Percentiles rank a stretch among this genome's conserved stretches.
These are phyloP conservation scores for Volutella citrinella DNA, from an alignment of 2,329 filamentous ascomycete species.

Conservation along the genomic window DNA sequence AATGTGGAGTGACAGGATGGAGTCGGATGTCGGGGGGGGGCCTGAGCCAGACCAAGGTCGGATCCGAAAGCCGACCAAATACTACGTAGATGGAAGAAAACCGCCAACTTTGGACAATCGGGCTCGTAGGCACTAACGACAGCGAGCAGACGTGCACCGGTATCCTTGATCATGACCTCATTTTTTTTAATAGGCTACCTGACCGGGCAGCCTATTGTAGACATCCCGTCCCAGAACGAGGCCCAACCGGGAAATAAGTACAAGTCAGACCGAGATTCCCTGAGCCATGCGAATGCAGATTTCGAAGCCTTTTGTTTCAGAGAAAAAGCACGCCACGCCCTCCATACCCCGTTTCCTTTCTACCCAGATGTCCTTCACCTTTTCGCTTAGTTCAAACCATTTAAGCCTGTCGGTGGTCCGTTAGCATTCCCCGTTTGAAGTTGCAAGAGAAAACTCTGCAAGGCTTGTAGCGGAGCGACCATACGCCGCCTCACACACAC, in stretches of 20 bases:
- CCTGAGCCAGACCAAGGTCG: too few species aligned
- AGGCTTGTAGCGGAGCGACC: too few species aligned
- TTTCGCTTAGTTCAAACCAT: slow-evolving; percentile 23
- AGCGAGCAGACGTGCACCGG: too few species aligned
- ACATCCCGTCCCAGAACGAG: slow-evolving; percentile 35
- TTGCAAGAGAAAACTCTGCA: too few species aligned
- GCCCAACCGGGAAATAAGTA: slow-evolving; percentile 35
- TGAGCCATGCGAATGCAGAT: slow-evolving; percentile 39
- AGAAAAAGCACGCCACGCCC: slow-evolving; percentile 38
- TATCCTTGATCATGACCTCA: slow-evolving; percentile 36
- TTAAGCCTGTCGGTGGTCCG: slow-evolving; percentile 24
- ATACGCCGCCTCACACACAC: too few species aligned
- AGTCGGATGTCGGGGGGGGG: too few species aligned
- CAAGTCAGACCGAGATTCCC: slow-evolving; percentile 37
- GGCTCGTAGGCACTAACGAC: too few species aligned
- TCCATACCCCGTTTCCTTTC: slow-evolving; percentile 33
- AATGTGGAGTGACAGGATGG: too few species aligned
- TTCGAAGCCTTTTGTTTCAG: slow-evolving; percentile 31
- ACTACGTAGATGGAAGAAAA: too few species aligned
- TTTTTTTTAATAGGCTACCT: slow-evolving; percentile 31
- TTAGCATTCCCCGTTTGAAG: slow-evolving; percentile 13
- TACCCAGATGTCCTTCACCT: slow-evolving; percentile 31
- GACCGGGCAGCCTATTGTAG: slow-evolving; percentile 30
- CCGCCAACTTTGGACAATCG: too few species aligned
- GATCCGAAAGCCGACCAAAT: too few species aligned